These are phyloP conservation scores for Cladosporium sp. DNA, from an alignment of 2,329 filamentous ascomycete genomes.

Conservation along the genomic window DNA sequence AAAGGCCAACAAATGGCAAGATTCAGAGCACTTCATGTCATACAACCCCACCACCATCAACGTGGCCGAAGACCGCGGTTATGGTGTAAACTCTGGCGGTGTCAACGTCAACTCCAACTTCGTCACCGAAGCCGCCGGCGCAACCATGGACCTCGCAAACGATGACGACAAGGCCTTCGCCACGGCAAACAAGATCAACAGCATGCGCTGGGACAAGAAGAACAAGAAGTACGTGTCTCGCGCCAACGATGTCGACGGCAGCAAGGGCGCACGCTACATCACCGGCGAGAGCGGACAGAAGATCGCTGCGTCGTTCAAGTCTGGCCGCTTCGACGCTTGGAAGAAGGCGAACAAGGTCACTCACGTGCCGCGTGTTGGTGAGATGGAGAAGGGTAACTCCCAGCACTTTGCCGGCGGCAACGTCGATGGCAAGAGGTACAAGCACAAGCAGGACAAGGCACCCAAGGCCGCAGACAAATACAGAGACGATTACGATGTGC, in stretches of 20 bases:
- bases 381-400: constrained; percentile 61
- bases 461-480: constrained; percentile 93
- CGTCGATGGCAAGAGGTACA: constrained; percentile 62
- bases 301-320: constrained; percentile 91
- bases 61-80: constrained; percentile 84
- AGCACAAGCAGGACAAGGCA: constrained; percentile 83
- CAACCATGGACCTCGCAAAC: constrained; percentile 88
- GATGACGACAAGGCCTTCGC: constrained; percentile 86
- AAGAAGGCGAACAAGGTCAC: constrained; percentile 80
- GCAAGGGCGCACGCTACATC: constrained; percentile 65
- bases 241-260: constrained; percentile 93
- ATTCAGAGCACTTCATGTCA: constrained; percentile 92
- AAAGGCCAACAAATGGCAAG: constrained; percentile 63
- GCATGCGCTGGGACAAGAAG: constrained; percentile 96
- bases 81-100: constrained; percentile 81
- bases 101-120: constrained; percentile 69
- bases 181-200: constrained; percentile 66
- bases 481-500: constrained; percentile 84
- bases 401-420: constrained; percentile 37
- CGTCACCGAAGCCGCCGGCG: constrained; percentile 80
- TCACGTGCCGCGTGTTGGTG: constrained; percentile 77
- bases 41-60: constrained; percentile 84
- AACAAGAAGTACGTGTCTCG: constrained; percentile 90
- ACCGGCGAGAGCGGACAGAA: constrained; percentile 94
- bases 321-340: constrained; percentile 92